Evolutionary conservation across 2,329 filamentous ascomycete genomes (phyloP).

Genomic region (Anthostomella pinea): DNA sequence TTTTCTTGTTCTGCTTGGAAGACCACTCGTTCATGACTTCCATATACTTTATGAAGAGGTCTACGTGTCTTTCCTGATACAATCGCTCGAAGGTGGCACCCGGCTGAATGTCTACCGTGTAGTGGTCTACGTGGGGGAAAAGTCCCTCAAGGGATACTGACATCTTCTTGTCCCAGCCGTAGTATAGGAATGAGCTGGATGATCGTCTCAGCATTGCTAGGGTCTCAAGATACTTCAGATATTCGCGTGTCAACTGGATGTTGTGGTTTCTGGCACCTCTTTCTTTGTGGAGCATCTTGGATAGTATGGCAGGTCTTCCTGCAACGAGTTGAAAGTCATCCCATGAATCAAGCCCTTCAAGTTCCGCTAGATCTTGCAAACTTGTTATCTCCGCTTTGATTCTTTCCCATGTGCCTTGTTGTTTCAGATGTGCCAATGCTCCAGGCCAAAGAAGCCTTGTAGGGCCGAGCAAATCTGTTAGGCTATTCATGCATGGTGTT

Average conservation of each 20-base stretch:
- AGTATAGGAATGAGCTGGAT: conserved; percentile 21
- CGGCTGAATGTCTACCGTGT: conserved; percentile 23
- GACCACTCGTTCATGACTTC: conserved; percentile 14
- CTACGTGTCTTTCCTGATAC: conserved; percentile 23
- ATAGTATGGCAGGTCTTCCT: conserved; percentile 19
- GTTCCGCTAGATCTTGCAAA: conserved; percentile 6
- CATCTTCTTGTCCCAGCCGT: conserved; percentile 16
- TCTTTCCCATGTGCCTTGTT: background rate
- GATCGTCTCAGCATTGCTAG: conserved; percentile 29
- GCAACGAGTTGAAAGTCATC: conserved; percentile 21
- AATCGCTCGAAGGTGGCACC: conserved; percentile 11
- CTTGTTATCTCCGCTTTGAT: conserved; percentile 4
- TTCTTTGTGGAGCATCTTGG: conserved; percentile 14
- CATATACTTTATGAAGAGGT: conserved; percentile 22
- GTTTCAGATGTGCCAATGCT: conserved; percentile 14
- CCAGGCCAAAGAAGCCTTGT: conserved; percentile 23
- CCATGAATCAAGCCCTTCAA: conserved; percentile 6
- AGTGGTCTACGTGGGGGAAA: conserved; percentile 23
- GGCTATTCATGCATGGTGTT: conserved; percentile 26
- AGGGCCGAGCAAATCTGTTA: conserved; percentile 25
- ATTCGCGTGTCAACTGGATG: conserved; percentile 19
- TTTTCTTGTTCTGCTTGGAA: background rate
- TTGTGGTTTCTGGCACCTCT: conserved; percentile 3
- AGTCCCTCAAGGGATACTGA: conserved; percentile 24
- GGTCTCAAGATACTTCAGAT: conserved; percentile 25